Evolutionary conservation across 768 basidiomycete genomes (phyloP), one percentile per base, ranked within the genome.

Genomic region (Lactarius tabidus): DNA sequence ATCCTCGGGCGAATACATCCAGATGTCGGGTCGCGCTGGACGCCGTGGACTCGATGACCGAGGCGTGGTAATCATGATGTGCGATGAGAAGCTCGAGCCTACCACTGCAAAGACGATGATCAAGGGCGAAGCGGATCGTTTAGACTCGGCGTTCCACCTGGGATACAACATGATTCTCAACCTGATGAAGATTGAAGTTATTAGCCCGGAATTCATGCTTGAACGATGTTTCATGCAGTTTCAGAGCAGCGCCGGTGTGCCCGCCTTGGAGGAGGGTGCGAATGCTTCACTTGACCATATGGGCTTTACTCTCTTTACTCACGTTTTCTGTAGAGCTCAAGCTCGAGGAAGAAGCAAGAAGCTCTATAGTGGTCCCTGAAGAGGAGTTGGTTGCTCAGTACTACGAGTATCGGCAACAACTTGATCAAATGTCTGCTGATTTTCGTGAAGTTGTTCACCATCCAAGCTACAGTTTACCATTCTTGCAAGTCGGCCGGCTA

Each of bases 11-110:
- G 97, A 99, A 82, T 99, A 99, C 75, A 97, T 98, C 71, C 97
- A 99, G 73, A 99, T 99, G 97, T 95, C 95, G 0, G 97, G 97
- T 62, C 91, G 97, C 63, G 97, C 97, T 2, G 97, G 97, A 68
- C 89, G 97, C 71, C 87, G 97, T 77, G 97, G 97, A 51, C 78
- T 98, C 65, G 97, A 99, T 75, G 96, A 98, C 67, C 87, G 97
- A n/a, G 97, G 97, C 60, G 93, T 98, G 57, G 97, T 99, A 59
- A 98, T 99, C 71, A 91, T 99, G 93, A 98, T 99, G 97, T 91
- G 91, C 74, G 97, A 98, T 75, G 94, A 98, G 79, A 98, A 96
- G 77, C 81, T 99, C 53, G 97, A 98, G 71, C 95, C 97, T 0
- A 74, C 84, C 2, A 86, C 90, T 0, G 95, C 97, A 41, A 98